Base-by-base conservation (phyloP, 768 basidiomycete genomes). In the Boletellus sp. region DNA sequence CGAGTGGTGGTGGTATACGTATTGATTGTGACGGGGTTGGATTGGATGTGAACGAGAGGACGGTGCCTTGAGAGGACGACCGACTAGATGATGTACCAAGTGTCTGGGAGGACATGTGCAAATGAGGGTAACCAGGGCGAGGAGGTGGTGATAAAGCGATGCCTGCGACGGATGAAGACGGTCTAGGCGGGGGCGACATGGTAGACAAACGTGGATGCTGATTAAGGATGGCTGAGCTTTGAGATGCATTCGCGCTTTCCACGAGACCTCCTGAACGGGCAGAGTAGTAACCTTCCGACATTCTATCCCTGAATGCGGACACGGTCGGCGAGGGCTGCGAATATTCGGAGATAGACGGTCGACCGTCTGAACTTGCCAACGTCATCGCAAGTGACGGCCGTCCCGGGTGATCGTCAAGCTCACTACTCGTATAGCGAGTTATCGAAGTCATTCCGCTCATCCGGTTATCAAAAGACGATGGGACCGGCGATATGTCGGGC, bases 221-320 rank as follows among this genome's bases (percentile, higher is more conserved):
- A 42, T 50, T 57, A 51, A 45, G 49, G 26, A 52, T 16, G 32
- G 57, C 56, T 15, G 68, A 55, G 54, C 58, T 50, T 62, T 55
- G 45, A 63, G 55, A 55, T 36, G 45, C 26, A 13, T 50, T 38
- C 10, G 53, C 33, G n/a, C 43, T 37, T 38, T 49, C 63, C 45
- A 32, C 53, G 33, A 38, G 56, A 39, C 42, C 51, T 16, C 57
- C 68, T 37, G 64, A 67, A 17, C 50, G 37, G 2, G 58, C 58
- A 23, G 66, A 69, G 42, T 69, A 68, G 48, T 70, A 68, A 33
- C 66, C 60, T 7, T 68, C 62, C 1, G 68, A 70, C 58, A 56
- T 64, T 45, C 67, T 79, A 56, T 87, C 85, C 23, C 80, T 79
- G 69, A 90, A 90, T n/a, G 84, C 85, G n/a, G 87, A 89, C 6